phyloP scores from a whole-genome alignment of 2,329 filamentous ascomycete genomes.

The Apiospora arundinis region DNA sequence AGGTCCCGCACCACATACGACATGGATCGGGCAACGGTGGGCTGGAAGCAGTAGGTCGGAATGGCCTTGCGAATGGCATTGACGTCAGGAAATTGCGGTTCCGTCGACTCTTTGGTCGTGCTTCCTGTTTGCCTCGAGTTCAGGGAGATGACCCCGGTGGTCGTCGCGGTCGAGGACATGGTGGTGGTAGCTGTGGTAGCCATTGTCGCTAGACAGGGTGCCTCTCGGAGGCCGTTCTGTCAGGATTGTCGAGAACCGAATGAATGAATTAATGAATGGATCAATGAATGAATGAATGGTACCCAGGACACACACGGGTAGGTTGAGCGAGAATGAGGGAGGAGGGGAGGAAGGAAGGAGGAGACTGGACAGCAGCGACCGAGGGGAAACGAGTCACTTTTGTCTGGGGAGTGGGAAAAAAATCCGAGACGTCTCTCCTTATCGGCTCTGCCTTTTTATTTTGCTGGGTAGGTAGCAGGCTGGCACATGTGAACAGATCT shows the following conservation, averaged over 20 bases:
- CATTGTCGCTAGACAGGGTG: slow-evolving; percentile 5
- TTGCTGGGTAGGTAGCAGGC: not conserved
- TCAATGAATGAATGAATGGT: not conserved
- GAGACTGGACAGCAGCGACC: not conserved
- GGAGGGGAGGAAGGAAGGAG: not conserved
- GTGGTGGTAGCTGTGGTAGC: slow-evolving; percentile 20
- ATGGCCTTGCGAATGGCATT: slow-evolving; percentile 59
- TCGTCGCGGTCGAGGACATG: slow-evolving; percentile 14
- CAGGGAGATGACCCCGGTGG: slow-evolving; percentile 2
- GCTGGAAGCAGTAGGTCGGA: slow-evolving; percentile 66
- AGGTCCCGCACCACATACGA: slow-evolving; percentile 64
- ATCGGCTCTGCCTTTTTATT: slow-evolving; percentile 2
- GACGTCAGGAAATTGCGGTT: slow-evolving; percentile 50
- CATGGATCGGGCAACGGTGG: slow-evolving; percentile 57
- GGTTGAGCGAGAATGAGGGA: not conserved
- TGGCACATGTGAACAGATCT: slow-evolving; percentile 19
- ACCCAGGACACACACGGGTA: not conserved
- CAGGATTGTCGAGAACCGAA: not conserved
- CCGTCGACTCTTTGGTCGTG: not conserved
- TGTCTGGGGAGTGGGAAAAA: not conserved
- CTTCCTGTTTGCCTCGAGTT: not conserved
- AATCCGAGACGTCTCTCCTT: not conserved
- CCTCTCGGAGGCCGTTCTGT: not conserved
- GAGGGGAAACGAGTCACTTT: slow-evolving; percentile 11
- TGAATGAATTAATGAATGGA: not conserved